A percentile compares a stretch with the other conserved stretches of the same genome.
These are phyloP conservation scores for Arthrobotrys musiformis DNA, from an alignment of 2,329 filamentous ascomycete genomes.

Conservation along the genomic window DNA sequence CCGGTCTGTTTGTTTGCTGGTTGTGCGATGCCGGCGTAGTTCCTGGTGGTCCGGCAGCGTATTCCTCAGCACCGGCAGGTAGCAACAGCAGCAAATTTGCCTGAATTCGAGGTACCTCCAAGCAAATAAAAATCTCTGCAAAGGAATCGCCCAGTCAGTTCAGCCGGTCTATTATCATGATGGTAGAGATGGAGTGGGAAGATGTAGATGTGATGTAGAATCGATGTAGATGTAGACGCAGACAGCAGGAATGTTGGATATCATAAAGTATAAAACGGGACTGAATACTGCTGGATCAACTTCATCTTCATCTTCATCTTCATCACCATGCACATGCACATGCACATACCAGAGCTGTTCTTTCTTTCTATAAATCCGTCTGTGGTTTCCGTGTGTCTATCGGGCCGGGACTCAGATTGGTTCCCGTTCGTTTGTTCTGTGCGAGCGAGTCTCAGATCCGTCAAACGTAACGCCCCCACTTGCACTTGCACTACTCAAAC, in stretches of 20 bases:
- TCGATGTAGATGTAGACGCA: background rate
- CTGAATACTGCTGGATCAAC: background rate
- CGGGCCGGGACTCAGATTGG: no score
- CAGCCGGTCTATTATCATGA: background rate
- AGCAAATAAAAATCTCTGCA: conserved; percentile 20
- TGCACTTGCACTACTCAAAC: no score
- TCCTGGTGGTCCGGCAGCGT: conserved; percentile 26
- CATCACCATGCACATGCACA: no score
- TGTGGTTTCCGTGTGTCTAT: no score
- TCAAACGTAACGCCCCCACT: background rate
- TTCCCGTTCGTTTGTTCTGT: background rate
- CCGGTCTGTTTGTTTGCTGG: background rate
- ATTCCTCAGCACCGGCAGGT: conserved; percentile 35
- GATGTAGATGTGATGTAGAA: background rate
- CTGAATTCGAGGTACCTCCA: conserved; percentile 32
- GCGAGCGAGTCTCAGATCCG: background rate
- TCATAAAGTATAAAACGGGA: background rate
- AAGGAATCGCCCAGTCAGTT: background rate
- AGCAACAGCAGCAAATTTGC: conserved; percentile 35
- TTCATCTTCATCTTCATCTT: no score
- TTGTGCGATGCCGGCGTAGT: conserved; percentile 45
- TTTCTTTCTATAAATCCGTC: no score
- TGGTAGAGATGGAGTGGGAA: background rate
- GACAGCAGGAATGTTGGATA: background rate
- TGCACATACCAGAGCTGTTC: conserved; percentile 27